Conservation (phyloP, 1,284 basidiomycete species). For the Fistulina hepatica region DNA sequence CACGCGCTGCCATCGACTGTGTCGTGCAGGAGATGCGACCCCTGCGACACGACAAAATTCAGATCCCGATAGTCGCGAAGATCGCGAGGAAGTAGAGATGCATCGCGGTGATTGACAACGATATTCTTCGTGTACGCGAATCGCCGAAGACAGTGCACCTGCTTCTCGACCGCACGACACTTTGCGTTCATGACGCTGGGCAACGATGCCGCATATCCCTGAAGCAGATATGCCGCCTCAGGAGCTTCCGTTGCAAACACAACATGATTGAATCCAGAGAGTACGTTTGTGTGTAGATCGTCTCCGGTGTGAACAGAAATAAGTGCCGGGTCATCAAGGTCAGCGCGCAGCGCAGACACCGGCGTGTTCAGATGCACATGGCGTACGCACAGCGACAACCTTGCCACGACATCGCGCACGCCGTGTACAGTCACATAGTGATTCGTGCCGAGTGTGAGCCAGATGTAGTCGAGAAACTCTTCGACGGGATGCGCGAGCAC, state of each 20-base stretch:
- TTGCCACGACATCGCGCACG: constrained; percentile 42
- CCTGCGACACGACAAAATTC: constrained; percentile 50
- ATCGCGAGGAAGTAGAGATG: constrained; percentile 39
- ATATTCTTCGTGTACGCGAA: constrained; percentile 43
- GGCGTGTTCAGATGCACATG: constrained; percentile 44
- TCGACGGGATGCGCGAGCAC: constrained; percentile 46
- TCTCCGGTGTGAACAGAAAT: constrained; percentile 24
- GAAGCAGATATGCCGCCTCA: constrained; percentile 39
- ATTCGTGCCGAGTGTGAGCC: constrained; percentile 45
- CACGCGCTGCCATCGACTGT: constrained; percentile 18
- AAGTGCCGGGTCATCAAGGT: constrained; percentile 22
- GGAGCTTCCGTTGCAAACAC: constrained; percentile 65
- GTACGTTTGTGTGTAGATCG: no score
- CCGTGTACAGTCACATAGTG: constrained; percentile 50
- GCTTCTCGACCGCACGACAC: constrained; percentile 24
- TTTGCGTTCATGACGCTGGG: constrained; percentile 18
- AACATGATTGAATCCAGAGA: constrained; percentile 48
- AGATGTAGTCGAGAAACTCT: constrained; percentile 56
- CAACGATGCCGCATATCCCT: constrained; percentile 30
- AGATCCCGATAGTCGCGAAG: constrained; percentile 46
- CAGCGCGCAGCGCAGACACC: constrained; percentile 33
- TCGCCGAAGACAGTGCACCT: constrained; percentile 30
- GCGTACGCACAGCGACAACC: constrained; percentile 30
- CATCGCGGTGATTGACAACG: constrained; percentile 63
- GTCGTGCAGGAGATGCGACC: no score